Evolutionary conservation across 768 basidiomycete species (phyloP).

Genomic region (Mrakia frigida): DNA sequence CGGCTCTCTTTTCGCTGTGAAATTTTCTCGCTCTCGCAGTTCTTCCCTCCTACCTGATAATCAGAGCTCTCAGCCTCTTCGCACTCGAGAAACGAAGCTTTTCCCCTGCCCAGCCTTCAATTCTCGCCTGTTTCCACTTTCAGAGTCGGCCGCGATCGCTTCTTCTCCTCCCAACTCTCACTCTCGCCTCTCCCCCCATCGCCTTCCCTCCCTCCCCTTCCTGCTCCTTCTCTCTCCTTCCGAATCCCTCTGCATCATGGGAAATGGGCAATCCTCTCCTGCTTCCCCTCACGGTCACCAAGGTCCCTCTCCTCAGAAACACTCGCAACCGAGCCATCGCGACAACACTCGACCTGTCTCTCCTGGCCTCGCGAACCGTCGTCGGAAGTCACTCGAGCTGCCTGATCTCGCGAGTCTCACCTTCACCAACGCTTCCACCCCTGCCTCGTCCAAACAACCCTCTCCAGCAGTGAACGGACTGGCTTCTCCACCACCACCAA

Average conservation of each 20-base stretch:
- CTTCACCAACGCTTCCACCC: slow-evolving; percentile 46
- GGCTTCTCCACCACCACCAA: not conserved
- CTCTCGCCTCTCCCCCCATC: not conserved
- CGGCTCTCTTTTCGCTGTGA: too few relatives aligned
- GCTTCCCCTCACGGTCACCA: not conserved
- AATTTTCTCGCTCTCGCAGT: too few relatives aligned
- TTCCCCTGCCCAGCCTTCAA: too few relatives aligned
- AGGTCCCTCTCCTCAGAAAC: slow-evolving; percentile 15
- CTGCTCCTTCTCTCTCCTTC: not conserved
- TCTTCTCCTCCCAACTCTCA: not conserved
- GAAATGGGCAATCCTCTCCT: slow-evolving; percentile 32
- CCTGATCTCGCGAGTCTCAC: slow-evolving; percentile 62
- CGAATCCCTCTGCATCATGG: slow-evolving; percentile 5
- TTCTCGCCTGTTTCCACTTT: too few relatives aligned
- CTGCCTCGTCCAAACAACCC: not conserved
- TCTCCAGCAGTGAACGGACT: not conserved
- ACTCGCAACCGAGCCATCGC: not conserved
- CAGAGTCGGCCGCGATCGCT: too few relatives aligned
- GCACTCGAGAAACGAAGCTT: too few relatives aligned
- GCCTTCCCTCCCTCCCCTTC: not conserved
- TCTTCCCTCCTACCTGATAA: too few relatives aligned
- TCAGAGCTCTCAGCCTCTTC: too few relatives aligned
- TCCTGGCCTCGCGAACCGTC: not conserved
- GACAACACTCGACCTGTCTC: not conserved
- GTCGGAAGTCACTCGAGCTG: slow-evolving; percentile 60